These are phyloP conservation scores for Trichophyton benhamiae DNA, from an alignment of 2,329 filamentous ascomycete genomes.

Conservation along the genomic window DNA sequence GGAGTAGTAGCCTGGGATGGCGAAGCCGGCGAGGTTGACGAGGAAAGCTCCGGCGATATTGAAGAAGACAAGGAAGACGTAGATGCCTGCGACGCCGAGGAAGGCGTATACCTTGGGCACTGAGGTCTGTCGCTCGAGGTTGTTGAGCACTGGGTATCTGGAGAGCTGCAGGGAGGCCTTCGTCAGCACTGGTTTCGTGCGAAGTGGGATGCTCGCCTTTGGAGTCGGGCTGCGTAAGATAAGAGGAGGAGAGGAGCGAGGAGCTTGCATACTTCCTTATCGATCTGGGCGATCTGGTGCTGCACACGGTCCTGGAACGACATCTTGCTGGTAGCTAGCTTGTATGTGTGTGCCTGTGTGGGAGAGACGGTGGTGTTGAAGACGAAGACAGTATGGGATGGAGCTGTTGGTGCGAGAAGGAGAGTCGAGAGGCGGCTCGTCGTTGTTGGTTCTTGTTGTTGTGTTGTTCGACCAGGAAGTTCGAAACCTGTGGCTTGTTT, in stretches of 20 bases:
- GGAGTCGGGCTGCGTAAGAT: neutral
- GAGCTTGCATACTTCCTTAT: conserved; percentile 46
- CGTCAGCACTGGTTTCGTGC: neutral
- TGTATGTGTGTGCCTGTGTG: neutral
- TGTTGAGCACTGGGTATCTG: conserved; percentile 55
- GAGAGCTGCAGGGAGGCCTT: conserved; percentile 40
- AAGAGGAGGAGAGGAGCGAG: neutral
- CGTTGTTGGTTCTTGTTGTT: no score
- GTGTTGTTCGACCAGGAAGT: neutral
- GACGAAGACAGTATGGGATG: no score
- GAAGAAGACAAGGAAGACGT: conserved; percentile 61
- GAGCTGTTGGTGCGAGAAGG: no score
- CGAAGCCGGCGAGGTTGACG: conserved; percentile 54
- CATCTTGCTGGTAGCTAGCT: conserved; percentile 8
- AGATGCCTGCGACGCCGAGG: conserved; percentile 51
- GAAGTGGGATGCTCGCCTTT: neutral
- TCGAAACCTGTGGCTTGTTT: neutral
- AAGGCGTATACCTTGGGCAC: conserved; percentile 57
- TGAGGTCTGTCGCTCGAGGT: conserved; percentile 56
- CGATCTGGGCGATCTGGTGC: conserved; percentile 53
- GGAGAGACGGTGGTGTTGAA: neutral
- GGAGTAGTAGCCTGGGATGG: conserved; percentile 55
- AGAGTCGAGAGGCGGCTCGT: no score
- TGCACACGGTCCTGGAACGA: conserved; percentile 49
- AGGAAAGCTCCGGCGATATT: conserved; percentile 59